Evolutionary conservation across 805 yeast species (phyloP), one percentile per base, ranked within the genome.

Genomic region (Novakomyces olei): DNA sequence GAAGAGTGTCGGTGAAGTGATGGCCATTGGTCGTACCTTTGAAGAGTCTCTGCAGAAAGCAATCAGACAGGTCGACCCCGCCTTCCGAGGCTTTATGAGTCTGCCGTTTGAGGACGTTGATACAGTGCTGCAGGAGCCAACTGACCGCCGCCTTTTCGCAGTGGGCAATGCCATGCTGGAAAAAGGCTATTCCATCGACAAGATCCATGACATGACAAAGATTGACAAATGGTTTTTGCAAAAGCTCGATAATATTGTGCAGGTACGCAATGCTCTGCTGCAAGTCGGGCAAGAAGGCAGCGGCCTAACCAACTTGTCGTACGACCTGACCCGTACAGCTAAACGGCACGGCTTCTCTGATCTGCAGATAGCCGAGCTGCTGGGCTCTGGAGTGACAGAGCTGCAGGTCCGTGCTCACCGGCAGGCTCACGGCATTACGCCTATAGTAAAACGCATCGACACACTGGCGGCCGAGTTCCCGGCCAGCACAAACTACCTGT

Each of bases 1-100:
- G 98, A 85, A 85, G 60, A 81, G 95, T 39, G 96, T 85, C 42
- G 98, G 98, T 63, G 98, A 85, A 56, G 96, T 88, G 34, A 85
- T 85, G 98, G 68, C 85, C 44, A 79, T 85, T 49, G 98, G 98
- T 49, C 68, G 98, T 55, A 85, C 92, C 18, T 85, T 85, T 44
- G 98, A 85, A 57, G 98, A 85, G 18, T 30, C 33, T 30, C 27
- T 30, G 17, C 95, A 88, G 62, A 85, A 85, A 64, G 96, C 96
- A 28, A 72, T 85, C 42, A 73, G 98, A 60, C 92, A 83, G 56
- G 79, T 81, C 40, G 95, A 81, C 49, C 94, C 95, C 27, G 72
- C 91, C 2, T 70, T 67, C 41, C 53, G 79, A 47, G 95, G 95
- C 26, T 78, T 81, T 68, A 93, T 81, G 60, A 93, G 93, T 46